phyloP scores from a whole-genome alignment of 2,329 filamentous ascomycete species.

The Pseudophaeomoniella oleicola region DNA sequence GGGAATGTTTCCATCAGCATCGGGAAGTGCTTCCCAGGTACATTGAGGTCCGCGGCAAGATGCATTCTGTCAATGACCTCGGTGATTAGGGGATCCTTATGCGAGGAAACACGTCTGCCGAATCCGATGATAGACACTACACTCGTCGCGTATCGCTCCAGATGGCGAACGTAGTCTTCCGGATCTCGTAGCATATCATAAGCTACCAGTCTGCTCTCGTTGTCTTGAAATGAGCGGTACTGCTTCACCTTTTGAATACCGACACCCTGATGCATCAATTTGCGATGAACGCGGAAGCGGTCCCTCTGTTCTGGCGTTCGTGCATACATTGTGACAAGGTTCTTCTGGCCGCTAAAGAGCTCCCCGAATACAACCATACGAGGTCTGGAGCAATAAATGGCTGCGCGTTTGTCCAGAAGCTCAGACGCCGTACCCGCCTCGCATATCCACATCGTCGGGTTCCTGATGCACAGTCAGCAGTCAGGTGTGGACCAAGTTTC shows the following conservation, averaged over 20 bases:
- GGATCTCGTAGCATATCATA: constrained; percentile 21
- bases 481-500: no score
- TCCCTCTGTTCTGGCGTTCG: constrained; percentile 16
- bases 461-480: constrained; percentile 5
- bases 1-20: constrained; percentile 45
- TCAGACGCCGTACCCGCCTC: constrained; percentile 17
- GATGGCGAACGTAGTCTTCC: constrained; percentile 20
- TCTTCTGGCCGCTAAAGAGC: constrained; percentile 12
- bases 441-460: constrained; percentile 15
- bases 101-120: constrained; percentile 22
- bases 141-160: constrained; percentile 26
- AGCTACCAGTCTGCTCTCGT: constrained; percentile 42
- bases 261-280: constrained; percentile 37
- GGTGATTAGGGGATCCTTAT: constrained; percentile 43
- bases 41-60: constrained; percentile 40
- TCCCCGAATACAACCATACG: constrained; percentile 18
- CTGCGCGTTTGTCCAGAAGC: constrained; percentile 17
- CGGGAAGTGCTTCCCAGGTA: constrained; percentile 40
- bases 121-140: constrained; percentile 26
- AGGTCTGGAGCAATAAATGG: constrained; percentile 17
- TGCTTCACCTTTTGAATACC: constrained; percentile 40
- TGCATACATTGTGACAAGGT: constrained; percentile 26
- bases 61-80: constrained; percentile 49
- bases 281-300: constrained; percentile 27
- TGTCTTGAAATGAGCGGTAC: constrained; percentile 40